phyloP scores from a whole-genome alignment of 2,329 filamentous ascomycete genomes.

The Aspergillus caelatus region DNA sequence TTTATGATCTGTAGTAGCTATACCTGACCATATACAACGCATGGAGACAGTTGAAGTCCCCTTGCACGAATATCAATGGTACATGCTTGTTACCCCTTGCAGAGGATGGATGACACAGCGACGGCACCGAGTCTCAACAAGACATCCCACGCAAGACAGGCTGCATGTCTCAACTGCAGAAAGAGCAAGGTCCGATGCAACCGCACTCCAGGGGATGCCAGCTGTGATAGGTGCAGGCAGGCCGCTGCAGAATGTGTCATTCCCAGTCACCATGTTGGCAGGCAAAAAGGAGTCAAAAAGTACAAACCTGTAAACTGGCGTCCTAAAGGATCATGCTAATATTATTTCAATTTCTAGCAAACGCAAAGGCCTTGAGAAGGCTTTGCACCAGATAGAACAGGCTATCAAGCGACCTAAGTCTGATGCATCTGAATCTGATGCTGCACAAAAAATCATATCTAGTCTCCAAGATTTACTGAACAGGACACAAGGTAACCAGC shows the following conservation, averaged over 20 bases:
- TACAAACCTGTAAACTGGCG: conserved; percentile 34
- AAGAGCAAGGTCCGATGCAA: conserved; percentile 71
- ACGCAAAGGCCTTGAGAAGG: conserved; percentile 73
- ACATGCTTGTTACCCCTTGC: background rate
- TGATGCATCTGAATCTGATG: conserved; percentile 45
- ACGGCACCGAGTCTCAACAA: conserved; percentile 9
- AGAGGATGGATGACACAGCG: conserved; percentile 14
- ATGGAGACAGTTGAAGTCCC: background rate
- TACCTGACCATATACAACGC: background rate
- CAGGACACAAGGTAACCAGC: conserved; percentile 48
- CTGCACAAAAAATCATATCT: conserved; percentile 45
- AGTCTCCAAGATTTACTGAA: conserved; percentile 56
- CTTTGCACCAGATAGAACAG: conserved; percentile 73
- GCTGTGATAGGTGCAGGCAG: conserved; percentile 65
- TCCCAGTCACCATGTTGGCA: conserved; percentile 71
- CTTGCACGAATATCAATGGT: background rate
- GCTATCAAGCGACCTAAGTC: conserved; percentile 62
- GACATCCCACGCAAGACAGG: conserved; percentile 32
- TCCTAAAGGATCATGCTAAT: conserved; percentile 15
- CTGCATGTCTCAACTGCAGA: conserved; percentile 66
- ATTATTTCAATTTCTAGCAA: conserved; percentile 55
- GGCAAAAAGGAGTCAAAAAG: conserved; percentile 79
- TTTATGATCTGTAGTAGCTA: background rate
- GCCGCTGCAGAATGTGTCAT: conserved; percentile 65
- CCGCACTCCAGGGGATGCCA: conserved; percentile 53